Evolutionary conservation across 371 early-diverging fungal genomes (phyloP).

Genomic region (Gilbertella persicaria): DNA sequence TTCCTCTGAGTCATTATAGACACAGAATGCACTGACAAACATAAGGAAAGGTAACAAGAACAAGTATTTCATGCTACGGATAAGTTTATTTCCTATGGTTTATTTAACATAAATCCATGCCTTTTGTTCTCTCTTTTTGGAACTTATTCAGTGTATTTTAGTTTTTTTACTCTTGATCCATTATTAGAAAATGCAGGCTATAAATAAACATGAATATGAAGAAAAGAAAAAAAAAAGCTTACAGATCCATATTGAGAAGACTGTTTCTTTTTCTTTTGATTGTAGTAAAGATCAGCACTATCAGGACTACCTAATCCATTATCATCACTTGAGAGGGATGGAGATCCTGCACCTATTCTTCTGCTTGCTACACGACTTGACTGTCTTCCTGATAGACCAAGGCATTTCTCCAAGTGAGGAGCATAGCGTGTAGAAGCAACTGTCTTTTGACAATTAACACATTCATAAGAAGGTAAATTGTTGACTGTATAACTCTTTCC

Average conservation of each 20-base stretch:
- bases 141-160: constrained; percentile 20
- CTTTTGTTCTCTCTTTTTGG: neutral
- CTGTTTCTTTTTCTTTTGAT: constrained; percentile 9
- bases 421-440: constrained; percentile 86
- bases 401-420: constrained; percentile 87
- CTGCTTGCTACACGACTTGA: constrained; percentile 66
- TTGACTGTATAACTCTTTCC: constrained; percentile 64
- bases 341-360: constrained; percentile 36
- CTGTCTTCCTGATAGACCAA: constrained; percentile 78
- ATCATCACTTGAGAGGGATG: constrained; percentile 30
- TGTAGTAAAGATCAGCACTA: constrained; percentile 15
- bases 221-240: neutral
- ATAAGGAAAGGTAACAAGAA: neutral
- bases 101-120: neutral
- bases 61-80: neutral
- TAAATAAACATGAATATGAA: neutral
- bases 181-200: constrained; percentile 23
- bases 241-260: constrained; percentile 13
- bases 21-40: constrained; percentile 5
- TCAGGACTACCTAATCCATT: constrained; percentile 16
- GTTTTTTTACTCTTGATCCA: constrained; percentile 35
- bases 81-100: no score
- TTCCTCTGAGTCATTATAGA: constrained; percentile 10
- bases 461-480: constrained; percentile 67
- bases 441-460: constrained; percentile 74